These are phyloP conservation scores for Polygonum aviculare DNA, from an alignment of 148 eudicot genomes.

Conservation along the genomic window DNA sequence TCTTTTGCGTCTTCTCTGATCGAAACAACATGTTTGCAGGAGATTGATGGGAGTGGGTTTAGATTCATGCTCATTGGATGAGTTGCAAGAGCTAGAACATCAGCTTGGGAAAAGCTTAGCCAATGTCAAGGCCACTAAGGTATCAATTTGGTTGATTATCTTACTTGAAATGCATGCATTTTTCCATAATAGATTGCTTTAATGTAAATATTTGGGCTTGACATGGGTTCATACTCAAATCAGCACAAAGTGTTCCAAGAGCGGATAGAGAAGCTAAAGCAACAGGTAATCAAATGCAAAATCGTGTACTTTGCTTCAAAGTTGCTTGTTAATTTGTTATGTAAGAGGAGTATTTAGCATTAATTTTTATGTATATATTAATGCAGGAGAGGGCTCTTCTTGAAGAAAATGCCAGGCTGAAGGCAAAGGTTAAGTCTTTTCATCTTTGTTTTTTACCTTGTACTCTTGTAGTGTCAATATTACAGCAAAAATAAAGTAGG, in stretches of 20 bases:
- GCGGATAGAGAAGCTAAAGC: conserved; percentile 44
- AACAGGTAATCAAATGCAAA: conserved; percentile 32
- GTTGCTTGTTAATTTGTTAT: neutral
- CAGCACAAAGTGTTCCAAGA: conserved; percentile 46
- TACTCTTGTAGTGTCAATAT: too few relatives aligned
- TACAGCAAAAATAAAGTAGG: too few relatives aligned
- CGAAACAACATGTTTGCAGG: conserved; percentile 20
- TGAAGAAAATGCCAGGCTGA: conserved; percentile 39
- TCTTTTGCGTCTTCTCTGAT: neutral
- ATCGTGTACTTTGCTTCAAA: neutral
- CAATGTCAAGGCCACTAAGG: conserved; percentile 58
- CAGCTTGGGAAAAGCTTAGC: conserved; percentile 51
- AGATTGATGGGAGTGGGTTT: conserved; percentile 50
- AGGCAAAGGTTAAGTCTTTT: conserved; percentile 27
- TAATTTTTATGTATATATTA: neutral
- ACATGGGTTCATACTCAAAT: neutral
- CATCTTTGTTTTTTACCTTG: neutral
- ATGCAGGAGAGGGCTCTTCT: conserved; percentile 41
- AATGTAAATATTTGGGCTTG: too few relatives aligned
- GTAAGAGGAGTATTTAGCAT: too few relatives aligned
- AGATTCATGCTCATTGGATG: conserved; percentile 50
- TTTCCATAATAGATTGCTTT: too few relatives aligned
- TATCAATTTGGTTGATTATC: neutral
- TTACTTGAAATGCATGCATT: neutral
- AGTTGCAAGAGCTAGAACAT: conserved; percentile 44